Conservation (phyloP, 352 stramenopile species). For the Phytophthora melonis region DNA sequence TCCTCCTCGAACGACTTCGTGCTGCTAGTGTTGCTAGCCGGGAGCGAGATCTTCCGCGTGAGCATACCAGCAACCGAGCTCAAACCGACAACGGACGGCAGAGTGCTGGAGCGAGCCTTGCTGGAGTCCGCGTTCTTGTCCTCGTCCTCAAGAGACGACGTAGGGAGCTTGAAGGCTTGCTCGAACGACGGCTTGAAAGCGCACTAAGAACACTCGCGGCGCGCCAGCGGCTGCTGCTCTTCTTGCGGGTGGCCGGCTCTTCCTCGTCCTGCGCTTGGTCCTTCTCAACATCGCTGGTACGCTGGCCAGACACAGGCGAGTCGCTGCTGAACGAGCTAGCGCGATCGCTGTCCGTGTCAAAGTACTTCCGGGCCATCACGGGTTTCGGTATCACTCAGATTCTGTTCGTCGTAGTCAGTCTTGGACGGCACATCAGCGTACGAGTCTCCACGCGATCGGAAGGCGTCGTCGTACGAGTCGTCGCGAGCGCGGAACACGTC, state of each 20-base stretch:
- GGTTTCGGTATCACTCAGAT: slow-evolving; percentile 35
- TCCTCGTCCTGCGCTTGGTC: slow-evolving; percentile 21
- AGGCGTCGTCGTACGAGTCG: slow-evolving; percentile 40
- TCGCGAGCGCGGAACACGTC: slow-evolving; percentile 36
- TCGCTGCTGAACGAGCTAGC: slow-evolving; percentile 49
- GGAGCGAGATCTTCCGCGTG: slow-evolving; percentile 39
- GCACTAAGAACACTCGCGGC: slow-evolving; percentile 53
- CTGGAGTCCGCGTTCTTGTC: slow-evolving; percentile 37
- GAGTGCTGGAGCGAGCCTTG: slow-evolving; percentile 33
- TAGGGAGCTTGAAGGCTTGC: slow-evolving; percentile 40
- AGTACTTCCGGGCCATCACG: slow-evolving; percentile 48
- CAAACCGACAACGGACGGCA: slow-evolving; percentile 33
- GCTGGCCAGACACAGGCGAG: slow-evolving; percentile 31
- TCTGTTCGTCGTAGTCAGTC: slow-evolving; percentile 37
- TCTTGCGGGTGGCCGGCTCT: slow-evolving; percentile 25
- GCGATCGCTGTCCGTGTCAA: slow-evolving; percentile 61
- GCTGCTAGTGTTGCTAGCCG: slow-evolving; percentile 36
- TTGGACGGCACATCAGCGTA: slow-evolving; percentile 45
- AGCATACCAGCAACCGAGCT: slow-evolving; percentile 44
- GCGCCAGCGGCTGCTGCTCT: slow-evolving; percentile 48
- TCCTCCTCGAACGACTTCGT: slow-evolving; percentile 41
- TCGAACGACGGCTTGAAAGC: slow-evolving; percentile 51
- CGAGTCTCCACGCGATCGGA: slow-evolving; percentile 33
- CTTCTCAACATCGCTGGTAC: slow-evolving; percentile 28
- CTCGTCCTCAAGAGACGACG: slow-evolving; percentile 41